Evolutionary conservation across 1,139 yeast genomes (phyloP), one percentile per base, ranked within the genome.

Genomic region (Geotrichum macrosporum): DNA sequence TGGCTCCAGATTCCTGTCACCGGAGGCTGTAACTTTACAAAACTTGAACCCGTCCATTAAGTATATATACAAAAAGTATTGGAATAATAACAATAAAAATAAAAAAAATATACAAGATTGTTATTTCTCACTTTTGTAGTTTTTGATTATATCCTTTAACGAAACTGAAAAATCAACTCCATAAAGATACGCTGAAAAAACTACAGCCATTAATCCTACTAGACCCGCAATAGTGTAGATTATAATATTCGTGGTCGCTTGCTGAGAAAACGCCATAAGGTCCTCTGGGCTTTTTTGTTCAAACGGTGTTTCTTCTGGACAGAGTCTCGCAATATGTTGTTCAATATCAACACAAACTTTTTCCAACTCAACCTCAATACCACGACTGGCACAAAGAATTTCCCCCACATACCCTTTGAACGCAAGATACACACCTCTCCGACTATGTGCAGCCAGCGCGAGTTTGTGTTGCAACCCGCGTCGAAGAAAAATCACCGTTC

Each of bases 391-490:
- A n/a, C n/a, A 82, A 66, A 89, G 94, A 59, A 92, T 88, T 44
- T 72, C 73, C 59, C 83, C 80, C 44, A 84, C 70, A 64, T 86
- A 87, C 26, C 77, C 70, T 58, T 81, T 77, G 73, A 94, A 92
- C 36, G 89, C 77, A 10, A 71, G 71, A 38, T 84, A 83, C 36
- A 87, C 92, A 3, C 85, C 89, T 36, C 80, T 78, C 64, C 85
- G 77, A 3, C 87, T 80, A 64, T 89, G 77, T 39, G 92, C 74
- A 51, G 78, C 70, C 52, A 86, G 71, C 54, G 92, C 88, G 59
- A 94, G 73, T 54, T 75, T 70, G 60, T 88, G 83, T 1, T 97
- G 83, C 34, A 85, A 78, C n/a, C 96, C 96, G 68, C 86, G 86
- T 68, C 97, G 78, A 63, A 94, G 83, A 72, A 92, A 92, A 54